Base-by-base conservation (phyloP, 176 grass and related monocot species). In the Oryza brachyantha region DNA sequence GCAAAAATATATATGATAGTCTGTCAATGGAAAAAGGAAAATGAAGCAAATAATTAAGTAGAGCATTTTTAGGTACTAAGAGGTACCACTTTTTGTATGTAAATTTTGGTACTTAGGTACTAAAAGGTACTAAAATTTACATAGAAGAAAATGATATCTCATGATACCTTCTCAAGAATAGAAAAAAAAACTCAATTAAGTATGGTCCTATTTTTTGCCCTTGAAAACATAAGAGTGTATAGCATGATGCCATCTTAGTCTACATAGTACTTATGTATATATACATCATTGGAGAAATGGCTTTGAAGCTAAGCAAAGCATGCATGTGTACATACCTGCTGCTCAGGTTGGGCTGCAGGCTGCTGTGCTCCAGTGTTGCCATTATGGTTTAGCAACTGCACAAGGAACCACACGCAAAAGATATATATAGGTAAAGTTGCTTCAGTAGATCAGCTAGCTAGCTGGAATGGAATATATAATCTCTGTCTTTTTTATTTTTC, bases 321-420 rank as follows among this genome's bases (percentile, higher is more conserved):
- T 14, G 41, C 27, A 64, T 66, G 64, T 48, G 38, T 3, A 66
- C 2, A 66, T 83, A 90, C 83, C 87, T 82, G 78, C 45, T 86
- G 83, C 80, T 79, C 85, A 43, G 79, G 60, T 27, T 78, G 75
- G 55, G 32, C 84, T 77, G 71, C 41, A 61, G 81, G 24, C 66
- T 84, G 81, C 57, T 71, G 85, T 59, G 61, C 70, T 68, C 39
- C 79, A 61, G 77, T 38, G 45, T 71, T 76, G 63, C 36, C 80
- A 88, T 84, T 88, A 84, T 88, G 86, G 77, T 88, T 88, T 76
- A 88, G 81, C 77, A 88, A 76, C 86, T 88, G 77, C 86, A 3
- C 64, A 84, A 88, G 66, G 72, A 79, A 64, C 66, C 74, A 72
- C 36, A 24, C 42, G 24, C 42, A 54, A 83, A 79, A 25, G 12